A percentile compares a stretch with the other conserved stretches of the same genome.
Conservation (phyloP, 2,329 filamentous ascomycete genomes). For the Fusarium zealandicum region DNA sequence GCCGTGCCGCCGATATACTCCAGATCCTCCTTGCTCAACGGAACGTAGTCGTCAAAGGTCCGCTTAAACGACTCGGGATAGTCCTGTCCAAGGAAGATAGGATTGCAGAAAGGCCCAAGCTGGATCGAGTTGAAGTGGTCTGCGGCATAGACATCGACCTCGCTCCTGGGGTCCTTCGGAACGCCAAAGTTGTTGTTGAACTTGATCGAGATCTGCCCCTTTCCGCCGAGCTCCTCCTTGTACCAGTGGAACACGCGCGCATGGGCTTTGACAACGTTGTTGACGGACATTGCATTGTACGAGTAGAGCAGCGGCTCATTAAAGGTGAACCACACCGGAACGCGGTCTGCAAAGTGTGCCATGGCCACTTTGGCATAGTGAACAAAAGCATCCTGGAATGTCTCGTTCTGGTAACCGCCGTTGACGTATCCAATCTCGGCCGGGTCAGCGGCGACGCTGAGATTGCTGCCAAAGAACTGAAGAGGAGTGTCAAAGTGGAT, state of each 20-base stretch:
- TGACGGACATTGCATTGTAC: slow-evolving; percentile 48
- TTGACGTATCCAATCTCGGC: slow-evolving; percentile 50
- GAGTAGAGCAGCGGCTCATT: slow-evolving; percentile 58
- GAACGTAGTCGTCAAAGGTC: slow-evolving; percentile 54
- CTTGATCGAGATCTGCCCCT: slow-evolving; percentile 58
- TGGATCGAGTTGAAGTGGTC: slow-evolving; percentile 57
- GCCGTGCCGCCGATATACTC: slow-evolving; percentile 56
- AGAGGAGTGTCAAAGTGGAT: slow-evolving; percentile 59
- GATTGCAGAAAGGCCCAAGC: slow-evolving; percentile 59
- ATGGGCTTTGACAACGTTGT: slow-evolving; percentile 56
- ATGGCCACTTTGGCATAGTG: slow-evolving; percentile 62
- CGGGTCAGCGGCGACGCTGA: slow-evolving; percentile 25
- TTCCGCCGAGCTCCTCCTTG: slow-evolving; percentile 59
- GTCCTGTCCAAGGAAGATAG: slow-evolving; percentile 58
- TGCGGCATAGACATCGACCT: slow-evolving; percentile 53
- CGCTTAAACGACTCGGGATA: slow-evolving; percentile 57
- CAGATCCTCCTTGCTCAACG: slow-evolving; percentile 58
- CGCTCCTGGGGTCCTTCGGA: slow-evolving; percentile 50
- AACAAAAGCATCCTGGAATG: slow-evolving; percentile 59
- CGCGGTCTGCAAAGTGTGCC: slow-evolving; percentile 58
- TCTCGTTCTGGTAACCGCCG: slow-evolving; percentile 54
- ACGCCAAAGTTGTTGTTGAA: slow-evolving; percentile 60
- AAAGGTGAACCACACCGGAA: slow-evolving; percentile 61
- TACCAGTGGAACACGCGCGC: slow-evolving; percentile 61
- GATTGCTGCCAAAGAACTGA: slow-evolving; percentile 50